These are phyloP conservation scores for Rhodotorula kratochvilovae DNA, from an alignment of 768 basidiomycete genomes.

Conservation along the genomic window DNA sequence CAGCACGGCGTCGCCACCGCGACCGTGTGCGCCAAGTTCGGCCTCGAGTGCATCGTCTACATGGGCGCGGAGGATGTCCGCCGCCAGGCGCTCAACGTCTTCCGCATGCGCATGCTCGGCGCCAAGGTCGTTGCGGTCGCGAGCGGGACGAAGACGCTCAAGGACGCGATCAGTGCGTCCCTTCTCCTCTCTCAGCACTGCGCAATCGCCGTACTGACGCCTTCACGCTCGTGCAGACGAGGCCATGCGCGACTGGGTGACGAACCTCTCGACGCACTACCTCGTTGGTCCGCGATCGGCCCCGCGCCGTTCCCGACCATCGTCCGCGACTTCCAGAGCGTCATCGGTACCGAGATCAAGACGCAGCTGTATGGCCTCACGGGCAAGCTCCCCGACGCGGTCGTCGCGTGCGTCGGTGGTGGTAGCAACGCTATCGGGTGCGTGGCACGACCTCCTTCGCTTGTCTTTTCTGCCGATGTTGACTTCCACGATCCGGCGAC, in stretches of 20 bases:
- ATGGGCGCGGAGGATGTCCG: slow-evolving; percentile 98
- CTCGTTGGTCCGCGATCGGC: slow-evolving; percentile 96
- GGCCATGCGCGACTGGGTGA: slow-evolving; percentile 97
- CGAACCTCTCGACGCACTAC: slow-evolving; percentile 92
- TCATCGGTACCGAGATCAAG: slow-evolving; percentile 94
- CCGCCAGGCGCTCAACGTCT: slow-evolving; percentile 93
- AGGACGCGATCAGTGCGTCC: slow-evolving; percentile 75
- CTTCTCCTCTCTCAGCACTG: background rate
- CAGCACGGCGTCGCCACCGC: slow-evolving; percentile 99
- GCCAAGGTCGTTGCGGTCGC: slow-evolving; percentile 89
- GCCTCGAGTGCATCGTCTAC: slow-evolving; percentile 88
- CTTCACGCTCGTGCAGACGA: slow-evolving; percentile 54
- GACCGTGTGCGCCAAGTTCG: slow-evolving; percentile 94
- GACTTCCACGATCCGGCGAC: too few relatives aligned
- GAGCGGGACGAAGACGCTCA: slow-evolving; percentile 89
- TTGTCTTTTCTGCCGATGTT: too few relatives aligned
- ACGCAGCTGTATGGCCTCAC: slow-evolving; percentile 64
- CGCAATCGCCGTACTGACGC: background rate
- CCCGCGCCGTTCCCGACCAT: slow-evolving; percentile 99
- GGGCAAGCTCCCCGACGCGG: slow-evolving; percentile 85
- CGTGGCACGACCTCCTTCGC: background rate
- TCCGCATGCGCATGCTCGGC: slow-evolving; percentile 95
- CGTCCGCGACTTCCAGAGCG: slow-evolving; percentile 93
- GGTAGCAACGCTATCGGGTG: slow-evolving; percentile 87
- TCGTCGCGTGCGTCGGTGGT: slow-evolving; percentile 96